phyloP scores from a whole-genome alignment of 2,329 filamentous ascomycete species.

The Coniochaeta hoffmannii region DNA sequence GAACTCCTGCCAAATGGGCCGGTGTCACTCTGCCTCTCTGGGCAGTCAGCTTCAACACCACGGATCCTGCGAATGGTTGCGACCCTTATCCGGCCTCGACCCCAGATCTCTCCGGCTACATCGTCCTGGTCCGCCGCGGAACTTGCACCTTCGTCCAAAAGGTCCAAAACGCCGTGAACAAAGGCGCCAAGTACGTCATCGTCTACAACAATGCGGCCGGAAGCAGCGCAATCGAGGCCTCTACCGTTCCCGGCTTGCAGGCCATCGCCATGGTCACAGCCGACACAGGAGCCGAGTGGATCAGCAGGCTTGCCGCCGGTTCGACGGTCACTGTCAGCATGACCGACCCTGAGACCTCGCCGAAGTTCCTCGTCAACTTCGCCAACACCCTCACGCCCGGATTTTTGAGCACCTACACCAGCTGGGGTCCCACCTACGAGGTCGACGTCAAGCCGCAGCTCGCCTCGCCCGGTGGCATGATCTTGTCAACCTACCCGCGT shows the following conservation, averaged over 20 bases:
- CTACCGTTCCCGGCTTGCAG: slow-evolving; percentile 22
- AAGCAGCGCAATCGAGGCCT: slow-evolving; percentile 20
- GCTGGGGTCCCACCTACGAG: slow-evolving; percentile 56
- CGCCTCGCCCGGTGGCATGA: slow-evolving; percentile 37
- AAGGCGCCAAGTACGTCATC: slow-evolving; percentile 53
- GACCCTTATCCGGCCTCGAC: slow-evolving; percentile 41
- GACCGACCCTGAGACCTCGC: slow-evolving; percentile 28
- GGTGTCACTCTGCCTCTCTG: slow-evolving; percentile 41
- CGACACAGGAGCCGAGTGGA: slow-evolving; percentile 34
- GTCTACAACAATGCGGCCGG: slow-evolving; percentile 49
- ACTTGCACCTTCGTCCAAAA: slow-evolving; percentile 44
- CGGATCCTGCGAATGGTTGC: slow-evolving; percentile 39
- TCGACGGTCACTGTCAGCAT: slow-evolving; percentile 36
- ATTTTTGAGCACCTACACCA: slow-evolving; percentile 43
- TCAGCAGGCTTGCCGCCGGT: slow-evolving; percentile 33
- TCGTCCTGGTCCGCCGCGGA: slow-evolving; percentile 54
- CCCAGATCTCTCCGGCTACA: slow-evolving; percentile 47
- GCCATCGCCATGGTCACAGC: slow-evolving; percentile 34
- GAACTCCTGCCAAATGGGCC: slow-evolving; percentile 33
- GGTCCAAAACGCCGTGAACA: slow-evolving; percentile 29
- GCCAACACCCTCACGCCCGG: slow-evolving; percentile 40
- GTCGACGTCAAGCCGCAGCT: slow-evolving; percentile 43
- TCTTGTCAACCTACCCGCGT: slow-evolving; percentile 43
- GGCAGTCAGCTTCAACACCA: slow-evolving; percentile 40
- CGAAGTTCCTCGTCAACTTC: slow-evolving; percentile 23